A percentile compares a stretch with the other conserved stretches of the same genome.
Evolutionary conservation across 1,284 basidiomycete species (phyloP).

Genomic region (Puccinia horiana): DNA sequence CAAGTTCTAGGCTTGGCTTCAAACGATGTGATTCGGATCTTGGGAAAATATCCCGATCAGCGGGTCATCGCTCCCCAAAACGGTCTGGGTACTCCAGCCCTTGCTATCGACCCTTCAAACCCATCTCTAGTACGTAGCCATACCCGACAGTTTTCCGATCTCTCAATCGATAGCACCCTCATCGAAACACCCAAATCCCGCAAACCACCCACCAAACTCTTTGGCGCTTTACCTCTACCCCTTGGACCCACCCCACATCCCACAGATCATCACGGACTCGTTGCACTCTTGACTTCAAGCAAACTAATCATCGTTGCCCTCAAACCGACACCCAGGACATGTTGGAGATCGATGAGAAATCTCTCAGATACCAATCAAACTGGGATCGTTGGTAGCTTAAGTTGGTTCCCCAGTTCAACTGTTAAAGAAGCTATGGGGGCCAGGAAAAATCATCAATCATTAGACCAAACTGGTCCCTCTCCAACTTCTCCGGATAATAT

Average conservation of each 20-base stretch:
- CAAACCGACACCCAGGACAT: conserved; percentile 87
- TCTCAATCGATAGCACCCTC: conserved; percentile 31
- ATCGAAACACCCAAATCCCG: conserved; percentile 15
- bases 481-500: not conserved
- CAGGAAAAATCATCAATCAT: not conserved
- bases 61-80: not conserved
- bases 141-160: conserved; percentile 23
- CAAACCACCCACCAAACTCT: conserved; percentile 67
- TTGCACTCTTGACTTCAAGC: conserved; percentile 81
- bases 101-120: not conserved
- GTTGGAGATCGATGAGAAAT: conserved; percentile 69
- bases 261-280: conserved; percentile 78
- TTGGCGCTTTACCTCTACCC: conserved; percentile 79
- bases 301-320: conserved; percentile 92
- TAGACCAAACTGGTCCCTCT: not conserved
- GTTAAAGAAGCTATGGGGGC: conserved; percentile 13
- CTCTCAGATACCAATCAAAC: conserved; percentile 30
- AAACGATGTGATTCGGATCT: conserved; percentile 86
- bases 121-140: not conserved
- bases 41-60: conserved; percentile 81
- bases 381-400: conserved; percentile 22
- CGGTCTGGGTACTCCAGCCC: not conserved
- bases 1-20: conserved; percentile 94
- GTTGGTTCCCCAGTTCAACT: conserved; percentile 46
- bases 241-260: conserved; percentile 73